Base-by-base conservation (phyloP, 2,329 filamentous ascomycete species). In the Colletotrichum cereale region DNA sequence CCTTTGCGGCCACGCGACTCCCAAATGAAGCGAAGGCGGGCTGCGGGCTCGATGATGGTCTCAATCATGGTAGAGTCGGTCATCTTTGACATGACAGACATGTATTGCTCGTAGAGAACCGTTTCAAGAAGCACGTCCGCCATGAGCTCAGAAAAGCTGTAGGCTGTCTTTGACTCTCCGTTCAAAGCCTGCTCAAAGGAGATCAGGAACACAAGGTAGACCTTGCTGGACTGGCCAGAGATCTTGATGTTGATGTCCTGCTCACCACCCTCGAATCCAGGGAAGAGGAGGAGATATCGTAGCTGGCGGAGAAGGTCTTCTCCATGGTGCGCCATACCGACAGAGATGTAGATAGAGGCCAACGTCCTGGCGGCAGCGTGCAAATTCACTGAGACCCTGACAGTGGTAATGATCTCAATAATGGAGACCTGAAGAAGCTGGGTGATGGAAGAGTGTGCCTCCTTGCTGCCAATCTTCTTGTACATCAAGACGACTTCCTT, bases 211-310 rank as follows among this genome's bases (percentile, higher is more conserved):
- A 86, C 79, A 31, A 86, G 82, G 4, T 82, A 79, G 0, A 79
- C 76, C 67, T 79, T 82, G 62, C 77, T 79, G 48, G 82, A 74
- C 50, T 79, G 78, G 2, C 77, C 75, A 2, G 80, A 76, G 14
- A 85, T 73, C 69, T 81, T 81, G 73, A 86, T 77, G 1, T 78
- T 80, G 16, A 83, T 77, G 16, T 67, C 68, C 44, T 68, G 67
- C 50, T 71, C 67, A 5, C 50, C 67, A 14, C 63, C 67, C 24
- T 80, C 80, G 1, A 78, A 81, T 48, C 83, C 80, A 26, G 84
- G 83, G 71, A 86, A 85, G 66, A 87, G 83, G 55, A 87, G 80
- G 71, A 88, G 82, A 36, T 84, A 82, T 38, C 86, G 86, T 24
- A 88, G 75, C 72, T 88, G 85, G 6, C 84, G 81, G 11, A 87